Percentiles rank a stretch among this genome's conserved stretches.
These are phyloP conservation scores for Xerocomellus dryophilus DNA, from an alignment of 768 basidiomycete species.

Conservation along the genomic window DNA sequence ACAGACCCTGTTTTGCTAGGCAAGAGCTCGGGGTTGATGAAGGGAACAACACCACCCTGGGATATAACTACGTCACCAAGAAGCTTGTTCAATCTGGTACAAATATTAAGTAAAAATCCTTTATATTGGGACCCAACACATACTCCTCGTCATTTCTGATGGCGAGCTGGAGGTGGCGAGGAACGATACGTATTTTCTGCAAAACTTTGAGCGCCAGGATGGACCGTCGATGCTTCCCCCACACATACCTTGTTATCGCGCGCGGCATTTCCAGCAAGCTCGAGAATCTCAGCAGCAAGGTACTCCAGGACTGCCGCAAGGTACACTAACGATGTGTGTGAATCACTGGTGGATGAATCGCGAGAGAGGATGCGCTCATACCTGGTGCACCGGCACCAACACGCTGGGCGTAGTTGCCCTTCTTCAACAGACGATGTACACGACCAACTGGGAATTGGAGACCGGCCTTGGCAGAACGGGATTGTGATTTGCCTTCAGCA, in stretches of 20 bases:
- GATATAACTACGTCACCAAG: slow-evolving; percentile 86
- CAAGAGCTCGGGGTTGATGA: slow-evolving; percentile 48
- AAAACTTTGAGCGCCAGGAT: neutral
- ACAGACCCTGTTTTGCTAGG: slow-evolving; percentile 32
- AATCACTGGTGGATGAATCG: neutral
- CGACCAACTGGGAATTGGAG: slow-evolving; percentile 89
- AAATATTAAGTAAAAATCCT: neutral
- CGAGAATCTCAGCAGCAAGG: slow-evolving; percentile 90
- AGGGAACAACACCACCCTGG: slow-evolving; percentile 83
- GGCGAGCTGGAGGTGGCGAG: slow-evolving; percentile 88
- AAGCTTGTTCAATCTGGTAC: slow-evolving; percentile 64
- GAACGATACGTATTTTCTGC: slow-evolving; percentile 90
- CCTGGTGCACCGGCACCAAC: slow-evolving; percentile 88
- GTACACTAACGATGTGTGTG: slow-evolving; percentile 53
- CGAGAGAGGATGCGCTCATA: slow-evolving; percentile 26
- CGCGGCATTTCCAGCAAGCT: slow-evolving; percentile 83
- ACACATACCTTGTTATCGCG: slow-evolving; percentile 33
- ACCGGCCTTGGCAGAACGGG: slow-evolving; percentile 71
- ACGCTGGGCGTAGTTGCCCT: slow-evolving; percentile 84
- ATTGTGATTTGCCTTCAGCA: slow-evolving; percentile 54
- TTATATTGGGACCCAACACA: slow-evolving; percentile 12
- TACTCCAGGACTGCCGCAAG: slow-evolving; percentile 90
- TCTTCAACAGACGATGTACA: slow-evolving; percentile 86
- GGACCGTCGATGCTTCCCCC: neutral
- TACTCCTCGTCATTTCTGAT: slow-evolving; percentile 90